Base-by-base conservation (phyloP, 1,284 basidiomycete genomes). In the Trichosporon faecale region DNA sequence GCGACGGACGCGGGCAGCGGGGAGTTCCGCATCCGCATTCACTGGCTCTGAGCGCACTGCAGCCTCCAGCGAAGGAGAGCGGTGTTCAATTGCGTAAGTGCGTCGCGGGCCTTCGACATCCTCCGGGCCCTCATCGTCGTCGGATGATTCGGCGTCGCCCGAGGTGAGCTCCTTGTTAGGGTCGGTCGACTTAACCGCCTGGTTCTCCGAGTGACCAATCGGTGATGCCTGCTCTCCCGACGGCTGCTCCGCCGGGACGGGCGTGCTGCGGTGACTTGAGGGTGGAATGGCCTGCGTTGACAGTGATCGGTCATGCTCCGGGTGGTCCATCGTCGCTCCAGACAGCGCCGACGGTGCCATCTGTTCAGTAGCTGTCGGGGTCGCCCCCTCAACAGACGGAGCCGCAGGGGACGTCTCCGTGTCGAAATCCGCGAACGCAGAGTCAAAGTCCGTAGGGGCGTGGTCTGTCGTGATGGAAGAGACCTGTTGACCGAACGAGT, bases 361-460 rank as follows among this genome's bases (percentile, higher is more conserved):
- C 18, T 23, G 21, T 3, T 52, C 21, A n/a, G n/a, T n/a, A 25
- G 11, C 23, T 21, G 21, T 11, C 14, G 49, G 21, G 6, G 23
- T 12, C 6, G 8, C 9, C 3, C 14, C 21, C 8, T 52, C 49
- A 2, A 14, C 21, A 14, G 21, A 8, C 44, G 67, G 49, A 14
- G 57, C 25, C 1, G 37, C 7, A 11, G n/a, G n/a, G 12, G 33
- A 18, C 11, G 27, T 3, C 3, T 64, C 61, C 3, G 25, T 25
- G 46, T 93, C 91, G 74, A 94, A 92, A 64, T 89, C 90, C 70
- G 85, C 88, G 57, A 87, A 80, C 0, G 78, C 76, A 11, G 76
- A 66, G 65, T 77, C 76, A 60, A 80, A 76, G 68, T 78, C 75
- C 2, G 76, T 88, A n/a, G 85, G 84, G 18, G 68, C 64, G 8